phyloP scores from a whole-genome alignment of 305 asterid species.

The Fraxinus platypoda region DNA sequence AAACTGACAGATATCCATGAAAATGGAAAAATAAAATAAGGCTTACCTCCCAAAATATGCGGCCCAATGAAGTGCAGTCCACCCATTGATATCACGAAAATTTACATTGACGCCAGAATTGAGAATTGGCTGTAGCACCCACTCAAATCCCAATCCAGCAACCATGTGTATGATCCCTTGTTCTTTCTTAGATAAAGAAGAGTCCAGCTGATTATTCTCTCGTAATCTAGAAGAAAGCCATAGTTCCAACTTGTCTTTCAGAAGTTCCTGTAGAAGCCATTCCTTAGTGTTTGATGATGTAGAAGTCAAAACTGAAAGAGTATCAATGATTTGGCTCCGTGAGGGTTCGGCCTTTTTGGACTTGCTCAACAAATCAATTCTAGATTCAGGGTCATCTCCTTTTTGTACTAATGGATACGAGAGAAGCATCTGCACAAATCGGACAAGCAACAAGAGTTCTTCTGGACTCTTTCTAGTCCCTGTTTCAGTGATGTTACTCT shows the following conservation, averaged over 20 bases:
- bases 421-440: constrained; percentile 79
- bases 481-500: constrained; percentile 39
- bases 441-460: constrained; percentile 72
- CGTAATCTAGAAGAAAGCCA: constrained; percentile 75
- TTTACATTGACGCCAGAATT: constrained; percentile 73
- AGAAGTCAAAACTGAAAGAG: constrained; percentile 58
- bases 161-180: constrained; percentile 91
- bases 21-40: background rate
- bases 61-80: constrained; percentile 99
- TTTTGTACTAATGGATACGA: constrained; percentile 37
- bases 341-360: constrained; percentile 52
- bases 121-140: constrained; percentile 90
- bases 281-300: constrained; percentile 54
- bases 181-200: constrained; percentile 72
- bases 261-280: constrained; percentile 86
- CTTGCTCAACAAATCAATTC: constrained; percentile 43
- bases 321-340: constrained; percentile 68
- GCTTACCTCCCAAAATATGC: constrained; percentile 90
- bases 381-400: constrained; percentile 43
- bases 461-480: constrained; percentile 55
- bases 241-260: constrained; percentile 70
- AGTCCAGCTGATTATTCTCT: constrained; percentile 31
- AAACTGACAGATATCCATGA: background rate
- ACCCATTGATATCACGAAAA: constrained; percentile 87
- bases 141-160: constrained; percentile 91